Base-by-base conservation (phyloP, 257 asterid genomes). In the Fraxinus quadrangulata region DNA sequence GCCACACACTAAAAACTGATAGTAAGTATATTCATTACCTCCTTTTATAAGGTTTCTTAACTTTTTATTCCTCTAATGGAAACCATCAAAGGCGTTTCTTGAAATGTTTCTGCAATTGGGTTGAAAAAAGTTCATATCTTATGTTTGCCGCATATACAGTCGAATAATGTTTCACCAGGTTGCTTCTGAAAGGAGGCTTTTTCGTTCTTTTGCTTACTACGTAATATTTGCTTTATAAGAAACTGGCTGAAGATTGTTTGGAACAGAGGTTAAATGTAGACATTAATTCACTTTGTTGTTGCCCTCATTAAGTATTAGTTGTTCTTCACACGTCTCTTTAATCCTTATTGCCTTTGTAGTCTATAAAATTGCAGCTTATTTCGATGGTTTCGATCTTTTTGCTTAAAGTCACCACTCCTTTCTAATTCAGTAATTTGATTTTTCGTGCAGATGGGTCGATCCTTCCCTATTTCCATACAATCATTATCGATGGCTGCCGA, bases 401-500 rank as follows among this genome's bases (percentile, higher is more conserved):
- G 13, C 54, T 28, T n/a, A 31, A 54, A 10, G 10, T 54, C 5
- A 19, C 26, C n/a, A n/a, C 9, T 11, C 51, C 11, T 65, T 47
- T 26, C 81, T 86, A 79, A 85, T 65, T 31, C 37, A 49, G 70
- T 66, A 40, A 73, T 31, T 69, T 70, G 30, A 3, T 69, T 28
- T 73, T 28, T 71, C 69, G 28, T 87, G 91, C 98, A 94, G 98
- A 92, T 94, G 97, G 98, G 98, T 54, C 88, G 80, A 12, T 88
- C 98, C 0, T 85, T 82, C 79, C 93, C 93, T 36, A 86, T 94
- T 66, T 83, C 97, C 7, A 89, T 94, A 81, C 97, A 89, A 72
- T 94, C 98, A 0, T 72, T 94, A 81, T 91, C 98, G 0, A 81
- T 92, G 87, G 98, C 97, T 47, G 96, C 93, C 2, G 98, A 94